A percentile compares a stretch with the other conserved stretches of the same genome.
Conservation (phyloP, 1,139 yeast species). For the Magnusiomyces magnusii region DNA sequence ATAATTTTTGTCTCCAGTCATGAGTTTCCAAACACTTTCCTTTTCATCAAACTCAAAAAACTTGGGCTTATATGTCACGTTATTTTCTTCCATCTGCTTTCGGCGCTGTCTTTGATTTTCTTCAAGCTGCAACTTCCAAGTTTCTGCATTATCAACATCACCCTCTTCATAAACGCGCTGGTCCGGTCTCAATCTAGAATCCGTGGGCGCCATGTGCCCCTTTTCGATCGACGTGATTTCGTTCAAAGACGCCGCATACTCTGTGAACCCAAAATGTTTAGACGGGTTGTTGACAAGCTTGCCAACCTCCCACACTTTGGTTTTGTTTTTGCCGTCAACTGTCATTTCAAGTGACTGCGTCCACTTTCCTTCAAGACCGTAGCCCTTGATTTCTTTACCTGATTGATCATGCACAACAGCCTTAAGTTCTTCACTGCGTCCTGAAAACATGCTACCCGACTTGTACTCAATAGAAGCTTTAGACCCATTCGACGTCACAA, state of each 20-base stretch:
- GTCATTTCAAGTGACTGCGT: constrained; percentile 36
- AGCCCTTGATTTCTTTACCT: constrained; percentile 29
- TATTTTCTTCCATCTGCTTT: constrained; percentile 44
- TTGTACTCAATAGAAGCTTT: constrained; percentile 69
- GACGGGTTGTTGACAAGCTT: constrained; percentile 50
- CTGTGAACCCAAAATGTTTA: constrained; percentile 76
- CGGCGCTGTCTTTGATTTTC: constrained; percentile 76
- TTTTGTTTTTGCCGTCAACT: constrained; percentile 15
- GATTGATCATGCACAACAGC: constrained; percentile 45
- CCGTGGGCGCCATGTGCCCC: constrained; percentile 67
- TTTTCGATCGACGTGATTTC: constrained; percentile 66
- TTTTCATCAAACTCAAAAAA: constrained; percentile 45
- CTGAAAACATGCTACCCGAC: constrained; percentile 67
- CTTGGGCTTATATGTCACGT: constrained; percentile 44
- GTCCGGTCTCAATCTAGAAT: constrained; percentile 86
- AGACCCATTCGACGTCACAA: constrained; percentile 60
- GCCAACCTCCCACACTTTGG: constrained; percentile 57
- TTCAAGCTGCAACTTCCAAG: constrained; percentile 58
- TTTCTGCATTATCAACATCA: constrained; percentile 61
- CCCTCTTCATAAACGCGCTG: constrained; percentile 65
- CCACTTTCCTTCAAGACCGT: constrained; percentile 66
- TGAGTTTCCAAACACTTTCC: constrained; percentile 50
- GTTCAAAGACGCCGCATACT: constrained; percentile 73
- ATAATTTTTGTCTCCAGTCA: constrained; percentile 58
- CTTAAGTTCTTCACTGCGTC: constrained; percentile 73